Conservation (phyloP, 2,329 filamentous ascomycete species). For the Sarocladiaceae sp. region DNA sequence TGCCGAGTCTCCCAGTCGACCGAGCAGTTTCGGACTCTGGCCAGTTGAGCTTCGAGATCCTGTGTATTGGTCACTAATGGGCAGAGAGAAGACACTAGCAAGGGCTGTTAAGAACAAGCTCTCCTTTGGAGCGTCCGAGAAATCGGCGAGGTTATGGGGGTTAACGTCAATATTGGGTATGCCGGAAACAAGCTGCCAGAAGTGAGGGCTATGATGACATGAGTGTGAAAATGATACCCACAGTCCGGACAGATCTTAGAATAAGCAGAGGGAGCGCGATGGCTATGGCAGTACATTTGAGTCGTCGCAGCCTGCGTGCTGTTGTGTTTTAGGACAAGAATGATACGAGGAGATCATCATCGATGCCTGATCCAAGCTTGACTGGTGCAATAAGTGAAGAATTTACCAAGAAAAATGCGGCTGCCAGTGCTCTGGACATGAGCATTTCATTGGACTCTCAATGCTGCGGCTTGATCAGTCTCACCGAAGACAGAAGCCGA, state of each 20-base stretch:
- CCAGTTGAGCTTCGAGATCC: constrained; percentile 9
- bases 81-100: constrained; percentile 11
- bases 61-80: constrained; percentile 12
- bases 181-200: constrained; percentile 11
- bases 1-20: neutral
- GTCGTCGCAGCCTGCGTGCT: no score
- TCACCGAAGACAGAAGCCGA: no score
- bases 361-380: no score
- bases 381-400: no score
- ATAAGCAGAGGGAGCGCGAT: neutral
- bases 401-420: no score
- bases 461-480: no score
- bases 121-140: constrained; percentile 19
- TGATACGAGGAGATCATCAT: no score
- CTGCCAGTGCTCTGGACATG: no score
- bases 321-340: no score
- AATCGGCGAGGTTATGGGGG: constrained; percentile 19
- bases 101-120: constrained; percentile 15
- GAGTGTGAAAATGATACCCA: neutral
- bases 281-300: no score
- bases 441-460: no score
- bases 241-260: neutral
- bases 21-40: constrained; percentile 3
- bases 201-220: neutral
- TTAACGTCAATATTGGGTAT: constrained; percentile 19